Evolutionary conservation across 495 filamentous ascomycete genomes (phyloP), one percentile per base, ranked within the genome.

Genomic region (Penicillium cosmopolitanum): DNA sequence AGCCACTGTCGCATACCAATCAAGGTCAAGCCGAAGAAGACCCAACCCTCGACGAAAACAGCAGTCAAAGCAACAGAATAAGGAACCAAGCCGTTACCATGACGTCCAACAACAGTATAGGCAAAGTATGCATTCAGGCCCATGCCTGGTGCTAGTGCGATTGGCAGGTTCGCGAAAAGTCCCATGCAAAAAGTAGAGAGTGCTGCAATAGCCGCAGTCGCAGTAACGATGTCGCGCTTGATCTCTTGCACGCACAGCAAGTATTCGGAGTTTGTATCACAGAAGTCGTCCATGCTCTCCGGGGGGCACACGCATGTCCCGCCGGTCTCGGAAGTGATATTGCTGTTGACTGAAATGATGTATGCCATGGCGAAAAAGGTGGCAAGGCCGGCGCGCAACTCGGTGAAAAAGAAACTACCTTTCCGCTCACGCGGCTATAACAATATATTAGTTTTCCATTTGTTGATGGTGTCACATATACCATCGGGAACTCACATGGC

Each of bases 291-390:
- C 55, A 61, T 50, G 4, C 72, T 74, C 3, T 70, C 69, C 13
- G 66, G 55, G 53, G 82, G 80, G 66, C 90, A 94, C n/a, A 90
- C 82, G 64, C 90, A 93, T 13, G 87, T 90, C 16, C 90, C 90
- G 31, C 91, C 89, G 50, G 79, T 78, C 21, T 76, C 70, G 52
- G 87, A 79, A 53, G 86, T 82, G 69, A 92, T 89, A 64, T 79
- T 88, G 51, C 83, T 84, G 74, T 90, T 92, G 63, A 89, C 86
- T 54, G 87, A 84, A 67, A 90, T 90, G 58, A 90, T 89, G 72
- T 91, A 94, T 66, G 90, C 89, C 90, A 93, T 93, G 62, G 90
- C 89, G 74, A 93, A 92, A 79, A 93, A 92, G 50, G 90, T 90
- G 33, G 89, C 89, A 2, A 93, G 70, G 54, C 89, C 90, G 58